These are phyloP conservation scores for Dillenia suffruticosa DNA, from an alignment of 164 flowering plant genomes.

Conservation along the genomic window DNA sequence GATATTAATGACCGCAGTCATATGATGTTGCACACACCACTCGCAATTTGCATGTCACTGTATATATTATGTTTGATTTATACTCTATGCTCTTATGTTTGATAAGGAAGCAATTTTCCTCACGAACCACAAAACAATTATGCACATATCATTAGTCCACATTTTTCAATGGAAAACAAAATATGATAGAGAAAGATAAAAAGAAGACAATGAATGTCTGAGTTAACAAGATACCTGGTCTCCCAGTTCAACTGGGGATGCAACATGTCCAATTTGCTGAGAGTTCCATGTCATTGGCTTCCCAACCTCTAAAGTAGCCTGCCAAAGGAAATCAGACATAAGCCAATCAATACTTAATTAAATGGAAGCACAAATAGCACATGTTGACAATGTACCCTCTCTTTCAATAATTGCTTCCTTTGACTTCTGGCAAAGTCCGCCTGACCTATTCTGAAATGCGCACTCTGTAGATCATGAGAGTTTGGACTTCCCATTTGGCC, in stretches of 20 bases:
- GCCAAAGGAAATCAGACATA: conserved; percentile 3
- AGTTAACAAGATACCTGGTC: conserved; percentile 30
- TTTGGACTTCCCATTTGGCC: conserved; percentile 19
- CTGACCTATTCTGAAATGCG: conserved; percentile 16
- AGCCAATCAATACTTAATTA: no score
- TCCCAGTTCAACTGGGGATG: conserved; percentile 16
- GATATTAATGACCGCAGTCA: no score
- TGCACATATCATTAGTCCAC: no score
- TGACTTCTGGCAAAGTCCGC: conserved; percentile 24
- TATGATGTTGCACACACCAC: no score
- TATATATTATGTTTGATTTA: no score
- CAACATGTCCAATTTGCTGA: conserved; percentile 18
- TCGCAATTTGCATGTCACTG: no score
- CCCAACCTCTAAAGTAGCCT: conserved; percentile 20
- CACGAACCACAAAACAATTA: no score
- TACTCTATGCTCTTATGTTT: no score
- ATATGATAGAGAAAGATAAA: no score
- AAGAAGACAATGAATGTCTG: no score
- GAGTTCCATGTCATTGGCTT: conserved; percentile 15
- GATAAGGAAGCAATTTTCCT: no score
- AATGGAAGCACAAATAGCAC: background rate
- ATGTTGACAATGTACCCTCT: conserved; percentile 35
- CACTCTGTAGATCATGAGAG: conserved; percentile 18
- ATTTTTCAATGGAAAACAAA: no score
- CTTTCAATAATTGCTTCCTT: conserved; percentile 19